These are phyloP conservation scores for Ascocoryne sarcoides DNA, from an alignment of 2,329 filamentous ascomycete genomes.

Conservation along the genomic window DNA sequence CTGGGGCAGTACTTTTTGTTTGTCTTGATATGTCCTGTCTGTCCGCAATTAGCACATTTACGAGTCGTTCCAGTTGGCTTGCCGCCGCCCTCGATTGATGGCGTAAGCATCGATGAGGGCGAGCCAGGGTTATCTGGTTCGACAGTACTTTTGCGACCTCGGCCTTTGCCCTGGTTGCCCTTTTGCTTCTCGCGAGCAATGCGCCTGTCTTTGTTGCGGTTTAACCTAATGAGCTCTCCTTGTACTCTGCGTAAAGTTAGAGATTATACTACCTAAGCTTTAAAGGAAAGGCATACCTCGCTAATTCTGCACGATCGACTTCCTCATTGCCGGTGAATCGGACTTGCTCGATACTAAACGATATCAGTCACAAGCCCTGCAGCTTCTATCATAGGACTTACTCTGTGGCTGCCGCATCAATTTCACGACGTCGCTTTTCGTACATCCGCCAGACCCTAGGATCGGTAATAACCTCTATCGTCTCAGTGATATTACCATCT, in stretches of 20 bases:
- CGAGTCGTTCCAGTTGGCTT: conserved; percentile 60
- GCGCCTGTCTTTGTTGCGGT: conserved; percentile 85
- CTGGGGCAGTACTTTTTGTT: conserved; percentile 79
- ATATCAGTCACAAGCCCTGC: conserved; percentile 11
- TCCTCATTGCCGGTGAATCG: conserved; percentile 59
- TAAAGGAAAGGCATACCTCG: too few relatives aligned
- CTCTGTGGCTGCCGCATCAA: conserved; percentile 34
- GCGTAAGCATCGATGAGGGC: conserved; percentile 27
- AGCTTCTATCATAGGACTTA: conserved; percentile 4
- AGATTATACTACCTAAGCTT: too few relatives aligned
- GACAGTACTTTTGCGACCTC: conserved; percentile 2
- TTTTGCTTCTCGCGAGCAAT: conserved; percentile 89
- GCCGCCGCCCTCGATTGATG: conserved; percentile 43
- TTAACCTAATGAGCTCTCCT: conserved; percentile 71
- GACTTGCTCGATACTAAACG: conserved; percentile 45
- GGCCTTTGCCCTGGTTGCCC: conserved; percentile 34
- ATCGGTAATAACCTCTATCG: conserved; percentile 60
- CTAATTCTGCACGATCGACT: conserved; percentile 43
- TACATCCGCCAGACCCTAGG: conserved; percentile 85
- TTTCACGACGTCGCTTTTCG: conserved; percentile 55
- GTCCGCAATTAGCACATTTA: conserved; percentile 96
- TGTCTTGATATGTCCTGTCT: conserved; percentile 96
- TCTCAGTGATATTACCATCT: conserved; percentile 53
- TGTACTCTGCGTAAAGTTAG: conserved; percentile 42
- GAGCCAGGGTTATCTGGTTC: conserved; percentile 1